Percentiles rank a stretch among this genome's conserved stretches.
Evolutionary conservation across 164 flowering plant genomes (phyloP).

Genomic region (Stephania yunnanensis): DNA sequence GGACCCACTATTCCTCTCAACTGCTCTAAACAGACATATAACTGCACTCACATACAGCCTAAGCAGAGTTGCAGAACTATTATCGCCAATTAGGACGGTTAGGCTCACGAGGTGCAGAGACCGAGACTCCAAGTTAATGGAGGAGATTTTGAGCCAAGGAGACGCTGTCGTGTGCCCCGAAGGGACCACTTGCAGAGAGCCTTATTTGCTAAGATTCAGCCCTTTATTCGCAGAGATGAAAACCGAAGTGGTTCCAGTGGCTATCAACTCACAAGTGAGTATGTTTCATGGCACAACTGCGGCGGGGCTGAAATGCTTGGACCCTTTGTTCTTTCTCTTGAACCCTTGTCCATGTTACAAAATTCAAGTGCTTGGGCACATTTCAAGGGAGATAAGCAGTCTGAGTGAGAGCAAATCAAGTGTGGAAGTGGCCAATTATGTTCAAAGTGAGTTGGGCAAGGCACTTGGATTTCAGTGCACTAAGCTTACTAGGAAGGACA

Average conservation of each 20-base stretch:
- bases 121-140: slow-evolving; percentile 23
- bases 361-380: background rate
- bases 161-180: slow-evolving; percentile 37
- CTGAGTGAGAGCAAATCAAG: slow-evolving; percentile 1
- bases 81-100: slow-evolving; percentile 30
- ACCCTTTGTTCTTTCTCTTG: slow-evolving; percentile 32
- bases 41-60: slow-evolving; percentile 29
- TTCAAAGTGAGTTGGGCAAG: slow-evolving; percentile 9
- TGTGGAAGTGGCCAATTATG: slow-evolving; percentile 6
- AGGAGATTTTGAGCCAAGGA: slow-evolving; percentile 22
- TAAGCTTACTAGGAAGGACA: slow-evolving; percentile 12
- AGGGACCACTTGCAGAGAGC: slow-evolving; percentile 41
- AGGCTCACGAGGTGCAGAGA: slow-evolving; percentile 25
- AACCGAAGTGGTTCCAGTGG: slow-evolving; percentile 30
- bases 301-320: slow-evolving; percentile 30
- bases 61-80: slow-evolving; percentile 20
- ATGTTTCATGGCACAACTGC: slow-evolving; percentile 10
- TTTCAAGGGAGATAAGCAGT: background rate
- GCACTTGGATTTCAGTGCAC: slow-evolving; percentile 12
- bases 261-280: slow-evolving; percentile 16
- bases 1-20: slow-evolving; percentile 7
- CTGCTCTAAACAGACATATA: slow-evolving; percentile 13
- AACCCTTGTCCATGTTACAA: slow-evolving; percentile 26
- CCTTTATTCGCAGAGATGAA: slow-evolving; percentile 34
- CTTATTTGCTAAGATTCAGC: slow-evolving; percentile 33